A percentile compares a stretch with the other conserved stretches of the same genome.
phyloP scores from a whole-genome alignment of 768 basidiomycete species.

The Udeniomyces megalosporus region DNA sequence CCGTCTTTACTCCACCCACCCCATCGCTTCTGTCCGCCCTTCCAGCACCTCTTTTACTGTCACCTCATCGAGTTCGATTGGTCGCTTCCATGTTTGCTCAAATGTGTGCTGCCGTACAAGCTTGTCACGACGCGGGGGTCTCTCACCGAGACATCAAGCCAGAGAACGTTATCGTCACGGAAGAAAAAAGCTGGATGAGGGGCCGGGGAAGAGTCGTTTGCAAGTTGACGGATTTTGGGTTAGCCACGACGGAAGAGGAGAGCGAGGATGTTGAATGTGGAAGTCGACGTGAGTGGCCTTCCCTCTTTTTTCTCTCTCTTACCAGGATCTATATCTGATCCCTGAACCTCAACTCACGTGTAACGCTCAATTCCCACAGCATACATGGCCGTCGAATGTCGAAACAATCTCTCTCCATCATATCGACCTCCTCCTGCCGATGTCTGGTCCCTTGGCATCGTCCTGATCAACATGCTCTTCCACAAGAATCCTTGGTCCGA shows the following conservation, averaged over 20 bases:
- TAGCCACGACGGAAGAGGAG: slow-evolving; percentile 74
- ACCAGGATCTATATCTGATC: neutral
- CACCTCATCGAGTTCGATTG: slow-evolving; percentile 70
- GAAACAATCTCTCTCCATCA: slow-evolving; percentile 88
- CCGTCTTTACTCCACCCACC: slow-evolving; percentile 58
- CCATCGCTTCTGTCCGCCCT: slow-evolving; percentile 72
- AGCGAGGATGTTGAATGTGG: slow-evolving; percentile 97
- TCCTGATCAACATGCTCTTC: slow-evolving; percentile 98
- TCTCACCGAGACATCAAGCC: slow-evolving; percentile 98
- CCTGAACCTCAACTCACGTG: too few relatives aligned
- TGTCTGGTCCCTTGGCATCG: slow-evolving; percentile 97
- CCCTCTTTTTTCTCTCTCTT: slow-evolving; percentile 5
- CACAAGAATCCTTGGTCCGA: slow-evolving; percentile 98
- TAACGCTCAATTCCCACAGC: too few relatives aligned
- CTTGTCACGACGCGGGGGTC: slow-evolving; percentile 78
- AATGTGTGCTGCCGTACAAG: slow-evolving; percentile 95
- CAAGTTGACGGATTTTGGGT: slow-evolving; percentile 91
- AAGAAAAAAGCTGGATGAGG: slow-evolving; percentile 41
- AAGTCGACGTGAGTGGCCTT: slow-evolving; percentile 59
- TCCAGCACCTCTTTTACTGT: slow-evolving; percentile 57
- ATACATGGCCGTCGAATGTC: slow-evolving; percentile 52
- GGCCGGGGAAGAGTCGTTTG: slow-evolving; percentile 77
- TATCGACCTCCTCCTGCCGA: slow-evolving; percentile 91
- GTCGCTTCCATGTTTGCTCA: slow-evolving; percentile 95
- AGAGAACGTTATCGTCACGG: slow-evolving; percentile 92